A percentile compares a stretch with the other conserved stretches of the same genome.
phyloP scores from a whole-genome alignment of 2,329 filamentous ascomycete species.

The Ophiocordyceps unilateralis region DNA sequence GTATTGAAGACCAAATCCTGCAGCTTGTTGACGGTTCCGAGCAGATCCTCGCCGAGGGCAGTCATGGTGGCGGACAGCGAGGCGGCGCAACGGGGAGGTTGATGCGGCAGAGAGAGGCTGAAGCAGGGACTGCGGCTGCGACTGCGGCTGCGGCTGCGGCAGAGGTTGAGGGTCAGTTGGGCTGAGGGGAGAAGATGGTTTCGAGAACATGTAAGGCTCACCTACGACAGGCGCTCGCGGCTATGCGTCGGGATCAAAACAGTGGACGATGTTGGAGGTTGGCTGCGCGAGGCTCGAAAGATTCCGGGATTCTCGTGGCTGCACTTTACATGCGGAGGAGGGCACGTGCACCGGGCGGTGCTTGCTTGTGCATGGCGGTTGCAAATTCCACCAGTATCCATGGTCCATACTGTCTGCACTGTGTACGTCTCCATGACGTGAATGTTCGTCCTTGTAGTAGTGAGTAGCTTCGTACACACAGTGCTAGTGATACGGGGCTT shows the following conservation, averaged over 20 bases:
- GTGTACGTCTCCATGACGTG: no score
- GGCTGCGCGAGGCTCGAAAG: neutral
- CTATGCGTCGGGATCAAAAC: neutral
- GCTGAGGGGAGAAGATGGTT: neutral
- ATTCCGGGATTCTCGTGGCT: neutral
- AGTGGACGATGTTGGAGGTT: neutral
- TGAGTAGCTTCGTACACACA: no score
- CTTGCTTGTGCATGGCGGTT: neutral
- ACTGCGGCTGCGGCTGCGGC: neutral
- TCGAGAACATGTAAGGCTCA: neutral
- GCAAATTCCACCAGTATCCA: no score
- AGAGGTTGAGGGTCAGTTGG: neutral
- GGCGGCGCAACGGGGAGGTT: neutral
- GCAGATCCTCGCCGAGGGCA: constrained; percentile 85
- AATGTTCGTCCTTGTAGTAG: no score
- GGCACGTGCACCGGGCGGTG: neutral
- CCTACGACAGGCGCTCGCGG: neutral
- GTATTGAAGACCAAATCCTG: constrained; percentile 99
- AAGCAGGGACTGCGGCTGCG: neutral
- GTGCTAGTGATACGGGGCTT: no score
- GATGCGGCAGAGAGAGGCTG: neutral
- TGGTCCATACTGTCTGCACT: no score
- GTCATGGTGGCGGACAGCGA: constrained; percentile 46
- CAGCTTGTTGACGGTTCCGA: constrained; percentile 92
- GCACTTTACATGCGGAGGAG: neutral